Conservation (phyloP, 2,329 filamentous ascomycete species). For the Arthrobotrys pseudoclavata region DNA sequence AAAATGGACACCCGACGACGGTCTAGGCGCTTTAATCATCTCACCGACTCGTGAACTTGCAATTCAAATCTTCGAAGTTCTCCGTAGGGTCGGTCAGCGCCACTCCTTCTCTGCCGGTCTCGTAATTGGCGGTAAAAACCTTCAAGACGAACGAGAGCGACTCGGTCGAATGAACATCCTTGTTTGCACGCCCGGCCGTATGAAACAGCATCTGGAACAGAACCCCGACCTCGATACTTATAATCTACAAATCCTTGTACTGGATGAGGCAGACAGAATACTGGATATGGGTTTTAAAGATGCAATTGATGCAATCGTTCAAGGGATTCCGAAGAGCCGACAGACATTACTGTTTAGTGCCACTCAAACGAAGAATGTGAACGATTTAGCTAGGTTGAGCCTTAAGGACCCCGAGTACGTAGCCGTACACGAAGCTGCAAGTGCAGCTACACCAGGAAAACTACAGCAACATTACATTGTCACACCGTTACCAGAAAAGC, state of each 20-base stretch:
- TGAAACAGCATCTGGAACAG: constrained; percentile 95
- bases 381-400: constrained; percentile 88
- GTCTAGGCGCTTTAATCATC: constrained; percentile 90
- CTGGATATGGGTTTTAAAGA: constrained; percentile 97
- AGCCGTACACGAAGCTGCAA: constrained; percentile 87
- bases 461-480: constrained; percentile 93
- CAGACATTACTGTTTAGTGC: constrained; percentile 97
- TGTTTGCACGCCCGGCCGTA: constrained; percentile 92
- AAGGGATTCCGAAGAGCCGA: constrained; percentile 85
- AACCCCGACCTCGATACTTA: constrained; percentile 90
- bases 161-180: constrained; percentile 95
- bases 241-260: constrained; percentile 89
- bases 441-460: constrained; percentile 82
- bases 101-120: constrained; percentile 93
- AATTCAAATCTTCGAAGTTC: constrained; percentile 95
- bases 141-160: constrained; percentile 88
- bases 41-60: constrained; percentile 95
- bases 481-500: constrained; percentile 86
- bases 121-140: constrained; percentile 91
- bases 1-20: constrained; percentile 91
- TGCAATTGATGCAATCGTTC: constrained; percentile 90
- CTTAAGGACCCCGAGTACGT: constrained; percentile 94
- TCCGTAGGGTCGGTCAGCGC: constrained; percentile 88
- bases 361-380: constrained; percentile 94
- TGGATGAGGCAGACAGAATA: constrained; percentile 96